Percentiles rank a stretch among this genome's conserved stretches.
Evolutionary conservation across 176 grass and related monocot genomes (phyloP).

Genomic region (Cocos nucifera): DNA sequence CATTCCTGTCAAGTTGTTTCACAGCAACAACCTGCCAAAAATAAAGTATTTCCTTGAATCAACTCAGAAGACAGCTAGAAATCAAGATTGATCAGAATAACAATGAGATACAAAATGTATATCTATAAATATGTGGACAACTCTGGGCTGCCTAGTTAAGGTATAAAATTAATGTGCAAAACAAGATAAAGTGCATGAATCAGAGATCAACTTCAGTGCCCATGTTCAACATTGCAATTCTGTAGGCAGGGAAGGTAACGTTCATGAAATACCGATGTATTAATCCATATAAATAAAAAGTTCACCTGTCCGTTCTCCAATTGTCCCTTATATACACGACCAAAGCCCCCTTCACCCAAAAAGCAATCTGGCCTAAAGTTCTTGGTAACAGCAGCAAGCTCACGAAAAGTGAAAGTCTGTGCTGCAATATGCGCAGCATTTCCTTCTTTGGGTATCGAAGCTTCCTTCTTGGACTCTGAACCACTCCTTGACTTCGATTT

Average conservation of each 20-base stretch:
- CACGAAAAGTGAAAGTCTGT: constrained; percentile 32
- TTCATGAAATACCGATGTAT: no score
- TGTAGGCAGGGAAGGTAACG: no score
- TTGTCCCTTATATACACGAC: constrained; percentile 35
- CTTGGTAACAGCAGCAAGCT: constrained; percentile 28
- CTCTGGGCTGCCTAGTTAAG: no score
- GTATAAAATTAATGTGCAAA: no score
- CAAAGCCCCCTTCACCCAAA: constrained; percentile 37
- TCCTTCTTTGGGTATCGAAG: constrained; percentile 18
- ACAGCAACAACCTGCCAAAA: constrained; percentile 66
- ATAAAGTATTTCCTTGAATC: not conserved
- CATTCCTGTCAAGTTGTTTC: constrained; percentile 90
- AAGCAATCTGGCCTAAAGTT: constrained; percentile 37
- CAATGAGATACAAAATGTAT: not conserved
- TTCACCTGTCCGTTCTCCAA: constrained; percentile 16
- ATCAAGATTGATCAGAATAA: not conserved
- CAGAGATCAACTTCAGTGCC: no score
- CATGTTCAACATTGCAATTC: no score
- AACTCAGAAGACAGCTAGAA: not conserved
- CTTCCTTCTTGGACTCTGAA: constrained; percentile 16
- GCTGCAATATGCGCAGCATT: constrained; percentile 30
- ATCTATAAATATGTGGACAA: no score
- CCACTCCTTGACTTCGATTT: constrained; percentile 7
- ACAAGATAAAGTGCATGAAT: no score
- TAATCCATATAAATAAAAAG: no score